Conservation (phyloP, 345 rosid genomes). For the Syzygium aromaticum region DNA sequence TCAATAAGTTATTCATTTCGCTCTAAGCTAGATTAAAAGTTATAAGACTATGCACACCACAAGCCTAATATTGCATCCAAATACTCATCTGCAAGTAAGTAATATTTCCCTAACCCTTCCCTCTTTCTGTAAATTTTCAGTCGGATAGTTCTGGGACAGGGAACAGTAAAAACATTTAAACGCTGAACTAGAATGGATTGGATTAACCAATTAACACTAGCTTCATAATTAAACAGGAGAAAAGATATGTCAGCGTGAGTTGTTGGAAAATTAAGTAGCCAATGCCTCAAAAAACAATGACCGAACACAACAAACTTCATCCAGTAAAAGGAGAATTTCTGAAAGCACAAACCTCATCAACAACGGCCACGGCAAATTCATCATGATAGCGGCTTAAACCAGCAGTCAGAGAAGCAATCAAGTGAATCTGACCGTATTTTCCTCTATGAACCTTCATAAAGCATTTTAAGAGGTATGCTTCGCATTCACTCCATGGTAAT, state of each 20-base stretch:
- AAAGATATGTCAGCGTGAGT: background rate
- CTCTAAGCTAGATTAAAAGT: background rate
- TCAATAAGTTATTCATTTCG: background rate
- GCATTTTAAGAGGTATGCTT: conserved; percentile 85
- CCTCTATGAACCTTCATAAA: conserved; percentile 98
- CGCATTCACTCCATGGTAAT: conserved; percentile 93
- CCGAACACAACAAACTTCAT: background rate
- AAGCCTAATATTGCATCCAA: background rate
- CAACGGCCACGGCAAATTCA: conserved; percentile 94
- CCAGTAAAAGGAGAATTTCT: background rate
- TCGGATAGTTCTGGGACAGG: background rate
- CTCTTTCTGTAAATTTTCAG: background rate
- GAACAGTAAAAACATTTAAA: background rate
- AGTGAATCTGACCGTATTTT: conserved; percentile 94
- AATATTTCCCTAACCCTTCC: background rate
- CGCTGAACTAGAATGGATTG: background rate
- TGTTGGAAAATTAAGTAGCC: background rate
- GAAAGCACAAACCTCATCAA: conserved; percentile 75
- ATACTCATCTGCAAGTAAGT: background rate
- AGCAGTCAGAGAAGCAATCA: conserved; percentile 96
- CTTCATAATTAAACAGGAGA: background rate
- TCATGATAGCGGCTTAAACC: conserved; percentile 98
- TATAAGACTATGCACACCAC: background rate
- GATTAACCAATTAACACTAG: background rate
- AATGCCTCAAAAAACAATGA: background rate